Evolutionary conservation across 805 yeast genomes (phyloP), one percentile per base, ranked within the genome.

Genomic region (Yarrowia sp.): DNA sequence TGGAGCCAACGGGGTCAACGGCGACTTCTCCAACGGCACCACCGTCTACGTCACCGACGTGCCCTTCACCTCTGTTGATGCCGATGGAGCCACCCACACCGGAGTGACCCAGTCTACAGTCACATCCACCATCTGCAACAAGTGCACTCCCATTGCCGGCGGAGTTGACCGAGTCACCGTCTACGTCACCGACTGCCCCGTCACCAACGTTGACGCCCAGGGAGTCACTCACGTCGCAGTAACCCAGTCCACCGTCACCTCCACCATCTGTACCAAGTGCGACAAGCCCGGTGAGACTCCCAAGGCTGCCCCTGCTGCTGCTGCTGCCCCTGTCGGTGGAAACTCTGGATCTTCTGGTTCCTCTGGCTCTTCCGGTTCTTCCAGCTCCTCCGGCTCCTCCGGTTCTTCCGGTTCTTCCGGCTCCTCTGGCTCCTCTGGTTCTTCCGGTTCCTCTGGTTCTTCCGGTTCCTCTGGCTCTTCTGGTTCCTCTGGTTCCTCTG

Each of bases 141-240:
- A 49, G 55, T 49, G 55, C 55, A 50, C 56, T 34, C 39, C 3
- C 12, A 8, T 34, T 5, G n/a, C 24, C 7, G 40, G 39, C n/a
- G 56, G 56, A 5, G 40, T 50, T 6, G 56, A 50, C 30, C 24
- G 30, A 19, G 42, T 50, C 56, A 50, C 42, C 30, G 13, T 13
- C 40, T 50, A 50, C 42, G 56, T 50, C 12, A 34, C 56, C 14
- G 56, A 50, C 42, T 50, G 56, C 20, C 56, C 56, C n/a, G 56
- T 50, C 10, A 50, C 42, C 42, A 5, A 30, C 17, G 56, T 50
- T 12, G 30, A 50, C n/a, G 56, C 56, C 30, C 24, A 50, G 30
- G 56, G 56, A 3, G 15, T 19, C n/a, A 50, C 56, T 6, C 19
- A 15, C 2, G 42, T 36, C 6, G 56, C 14, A 2, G 34, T n/a